Evolutionary conservation across 1,139 yeast genomes (phyloP).

Genomic region (Lipomyces yarrowii): DNA sequence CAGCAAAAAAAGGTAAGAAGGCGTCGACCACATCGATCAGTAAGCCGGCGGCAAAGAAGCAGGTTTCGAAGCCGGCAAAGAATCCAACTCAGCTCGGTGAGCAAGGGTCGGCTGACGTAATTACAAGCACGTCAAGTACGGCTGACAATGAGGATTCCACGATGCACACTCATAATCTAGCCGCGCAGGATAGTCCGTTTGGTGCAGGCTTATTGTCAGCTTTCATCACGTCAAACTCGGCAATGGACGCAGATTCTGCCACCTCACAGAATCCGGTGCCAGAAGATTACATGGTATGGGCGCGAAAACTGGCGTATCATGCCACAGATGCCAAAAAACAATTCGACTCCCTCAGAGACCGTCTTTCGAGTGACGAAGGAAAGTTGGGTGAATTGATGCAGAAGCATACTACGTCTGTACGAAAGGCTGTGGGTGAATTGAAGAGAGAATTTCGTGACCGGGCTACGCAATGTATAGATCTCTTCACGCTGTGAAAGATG

Average conservation of each 20-base stretch:
- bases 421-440: not conserved
- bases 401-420: not conserved
- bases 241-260: not conserved
- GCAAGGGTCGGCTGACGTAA: not conserved
- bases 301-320: slow-evolving; percentile 18
- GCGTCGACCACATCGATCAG: not conserved
- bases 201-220: not conserved
- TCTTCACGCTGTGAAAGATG: not conserved
- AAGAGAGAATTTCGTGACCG: not conserved
- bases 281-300: slow-evolving; percentile 12
- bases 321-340: slow-evolving; percentile 10
- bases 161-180: not conserved
- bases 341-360: slow-evolving; percentile 8
- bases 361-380: slow-evolving; percentile 6
- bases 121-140: not conserved
- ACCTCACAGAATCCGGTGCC: not conserved
- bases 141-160: not conserved
- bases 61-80: not conserved
- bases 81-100: not conserved
- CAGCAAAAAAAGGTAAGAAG: not conserved
- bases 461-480: not conserved
- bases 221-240: not conserved
- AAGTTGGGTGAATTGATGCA: slow-evolving; percentile 3
- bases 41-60: not conserved
- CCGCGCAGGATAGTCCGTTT: not conserved